Conservation (phyloP, 2,329 filamentous ascomycete species). For the Teratosphaeria epicoccoides region DNA sequence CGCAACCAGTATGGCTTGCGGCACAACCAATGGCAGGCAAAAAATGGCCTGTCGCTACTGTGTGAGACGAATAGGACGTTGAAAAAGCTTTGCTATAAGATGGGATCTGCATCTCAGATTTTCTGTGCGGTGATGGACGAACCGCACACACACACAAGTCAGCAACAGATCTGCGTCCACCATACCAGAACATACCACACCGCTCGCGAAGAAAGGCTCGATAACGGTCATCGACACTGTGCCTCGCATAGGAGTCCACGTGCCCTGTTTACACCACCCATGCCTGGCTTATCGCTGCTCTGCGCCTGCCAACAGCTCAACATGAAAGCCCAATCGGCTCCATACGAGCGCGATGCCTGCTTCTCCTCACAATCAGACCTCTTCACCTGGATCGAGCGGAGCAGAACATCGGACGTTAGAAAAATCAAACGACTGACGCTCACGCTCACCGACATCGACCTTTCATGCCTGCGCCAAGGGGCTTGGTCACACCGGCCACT, state of each 20-base stretch:
- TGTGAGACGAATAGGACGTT: neutral
- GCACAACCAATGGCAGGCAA: neutral
- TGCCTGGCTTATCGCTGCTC: neutral
- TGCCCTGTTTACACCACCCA: neutral
- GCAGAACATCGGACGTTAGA: constrained; percentile 11
- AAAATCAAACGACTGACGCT: constrained; percentile 15
- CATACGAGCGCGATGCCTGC: constrained; percentile 13
- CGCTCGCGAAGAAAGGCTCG: neutral
- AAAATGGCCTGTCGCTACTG: neutral
- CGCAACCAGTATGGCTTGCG: neutral
- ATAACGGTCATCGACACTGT: neutral
- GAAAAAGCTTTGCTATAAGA: neutral
- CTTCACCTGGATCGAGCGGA: constrained; percentile 18
- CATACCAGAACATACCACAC: neutral
- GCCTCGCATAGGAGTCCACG: no score
- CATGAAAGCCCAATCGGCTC: constrained; percentile 15
- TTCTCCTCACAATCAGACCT: constrained; percentile 19
- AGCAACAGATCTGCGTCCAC: neutral
- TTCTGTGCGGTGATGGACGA: neutral
- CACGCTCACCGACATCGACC: constrained; percentile 19
- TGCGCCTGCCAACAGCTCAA: constrained; percentile 11
- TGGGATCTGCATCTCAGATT: neutral
- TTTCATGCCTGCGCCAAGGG: constrained; percentile 13
- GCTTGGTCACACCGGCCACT: neutral
- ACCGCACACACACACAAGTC: neutral